A percentile compares a stretch with the other conserved stretches of the same genome.
Conservation (phyloP, 495 filamentous ascomycete species). For the Parathielavia hyrcaniae region DNA sequence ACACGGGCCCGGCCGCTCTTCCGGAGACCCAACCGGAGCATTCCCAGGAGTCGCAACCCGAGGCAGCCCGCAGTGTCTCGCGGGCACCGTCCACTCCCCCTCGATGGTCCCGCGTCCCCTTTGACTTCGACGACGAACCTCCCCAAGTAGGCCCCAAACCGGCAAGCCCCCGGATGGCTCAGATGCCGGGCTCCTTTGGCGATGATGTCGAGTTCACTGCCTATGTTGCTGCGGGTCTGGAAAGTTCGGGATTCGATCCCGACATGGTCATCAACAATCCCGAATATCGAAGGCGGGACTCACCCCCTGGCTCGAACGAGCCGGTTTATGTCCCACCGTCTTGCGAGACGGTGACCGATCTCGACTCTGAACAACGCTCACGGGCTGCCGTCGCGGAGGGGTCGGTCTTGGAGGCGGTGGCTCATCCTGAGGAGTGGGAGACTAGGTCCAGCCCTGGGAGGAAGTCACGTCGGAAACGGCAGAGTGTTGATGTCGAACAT, state of each 20-base stretch:
- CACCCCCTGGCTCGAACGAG: constrained; percentile 56
- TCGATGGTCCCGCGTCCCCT: constrained; percentile 4
- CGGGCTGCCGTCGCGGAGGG: constrained; percentile 13
- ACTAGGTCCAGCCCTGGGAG: neutral
- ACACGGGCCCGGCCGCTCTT: neutral
- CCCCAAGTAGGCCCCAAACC: constrained; percentile 33
- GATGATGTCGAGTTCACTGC: constrained; percentile 65
- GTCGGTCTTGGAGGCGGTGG: constrained; percentile 15
- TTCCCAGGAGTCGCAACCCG: neutral
- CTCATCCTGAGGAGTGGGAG: constrained; percentile 4
- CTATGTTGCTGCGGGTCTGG: constrained; percentile 60
- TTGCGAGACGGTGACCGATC: constrained; percentile 40
- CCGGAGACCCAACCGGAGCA: constrained; percentile 7
- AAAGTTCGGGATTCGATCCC: constrained; percentile 64
- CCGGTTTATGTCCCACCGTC: constrained; percentile 41
- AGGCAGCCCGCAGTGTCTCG: neutral
- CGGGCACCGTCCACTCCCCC: constrained; percentile 11
- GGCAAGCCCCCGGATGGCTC: constrained; percentile 27
- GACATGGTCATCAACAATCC: constrained; percentile 63
- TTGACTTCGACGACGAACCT: constrained; percentile 22
- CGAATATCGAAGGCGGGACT: constrained; percentile 55
- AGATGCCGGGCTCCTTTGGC: constrained; percentile 47
- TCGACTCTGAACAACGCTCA: constrained; percentile 17
- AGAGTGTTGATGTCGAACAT: neutral
- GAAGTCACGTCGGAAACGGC: neutral